Evolutionary conservation across 139 green algal species (phyloP).

Genomic region (Picochlorum sp.): DNA sequence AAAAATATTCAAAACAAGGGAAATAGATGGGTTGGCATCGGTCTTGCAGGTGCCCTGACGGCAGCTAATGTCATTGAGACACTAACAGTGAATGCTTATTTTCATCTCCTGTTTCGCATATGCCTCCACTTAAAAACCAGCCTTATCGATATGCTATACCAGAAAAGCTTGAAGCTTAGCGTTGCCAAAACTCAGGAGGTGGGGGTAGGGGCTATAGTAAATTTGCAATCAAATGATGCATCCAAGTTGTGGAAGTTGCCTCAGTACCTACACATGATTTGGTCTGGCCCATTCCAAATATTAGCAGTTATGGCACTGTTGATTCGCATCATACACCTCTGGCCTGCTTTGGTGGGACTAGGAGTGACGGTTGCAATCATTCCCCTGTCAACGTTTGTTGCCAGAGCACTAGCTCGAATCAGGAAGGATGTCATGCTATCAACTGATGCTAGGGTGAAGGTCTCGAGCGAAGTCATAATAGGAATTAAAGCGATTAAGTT

Average conservation of each 20-base stretch:
- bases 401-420: conserved; percentile 33
- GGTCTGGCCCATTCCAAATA: conserved; percentile 67
- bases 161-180: conserved; percentile 59
- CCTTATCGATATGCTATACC: conserved; percentile 65
- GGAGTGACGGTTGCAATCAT: conserved; percentile 63
- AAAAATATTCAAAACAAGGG: conserved; percentile 23
- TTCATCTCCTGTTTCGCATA: conserved; percentile 72
- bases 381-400: conserved; percentile 52
- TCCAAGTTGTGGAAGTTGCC: conserved; percentile 73
- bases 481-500: conserved; percentile 91
- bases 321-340: conserved; percentile 52
- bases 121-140: conserved; percentile 49
- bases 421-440: conserved; percentile 40
- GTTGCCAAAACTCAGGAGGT: conserved; percentile 32
- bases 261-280: conserved; percentile 78
- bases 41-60: conserved; percentile 33
- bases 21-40: conserved; percentile 14
- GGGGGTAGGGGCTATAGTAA: conserved; percentile 57
- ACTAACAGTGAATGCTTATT: conserved; percentile 70
- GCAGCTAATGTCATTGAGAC: conserved; percentile 40
- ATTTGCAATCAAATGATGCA: conserved; percentile 79
- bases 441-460: conserved; percentile 71
- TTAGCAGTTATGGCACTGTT: conserved; percentile 63
- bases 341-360: conserved; percentile 58
- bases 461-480: conserved; percentile 70